Conservation (phyloP, 352 stramenopile species). For the Phytopythium helicoides region DNA sequence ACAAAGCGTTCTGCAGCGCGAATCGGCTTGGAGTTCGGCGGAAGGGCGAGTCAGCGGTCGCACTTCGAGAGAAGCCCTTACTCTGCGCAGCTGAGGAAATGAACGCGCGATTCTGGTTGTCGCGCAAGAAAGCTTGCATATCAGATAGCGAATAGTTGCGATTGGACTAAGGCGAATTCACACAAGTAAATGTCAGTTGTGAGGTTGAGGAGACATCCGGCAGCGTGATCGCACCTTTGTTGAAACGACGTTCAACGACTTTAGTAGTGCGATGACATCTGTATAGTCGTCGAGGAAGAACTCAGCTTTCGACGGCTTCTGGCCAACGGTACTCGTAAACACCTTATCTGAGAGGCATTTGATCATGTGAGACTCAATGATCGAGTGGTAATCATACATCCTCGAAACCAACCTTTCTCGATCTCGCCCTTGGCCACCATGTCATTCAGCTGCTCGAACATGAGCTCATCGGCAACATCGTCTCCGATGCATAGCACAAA, state of each 20-base stretch:
- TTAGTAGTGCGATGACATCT: slow-evolving; percentile 93
- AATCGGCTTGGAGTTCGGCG: slow-evolving; percentile 54
- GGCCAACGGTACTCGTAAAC: slow-evolving; percentile 96
- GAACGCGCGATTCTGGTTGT: slow-evolving; percentile 36
- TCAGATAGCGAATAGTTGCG: slow-evolving; percentile 82
- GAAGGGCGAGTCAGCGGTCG: slow-evolving; percentile 46
- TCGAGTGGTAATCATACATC: background rate
- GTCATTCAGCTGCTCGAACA: slow-evolving; percentile 87
- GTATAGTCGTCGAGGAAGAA: slow-evolving; percentile 97
- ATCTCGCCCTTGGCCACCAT: slow-evolving; percentile 38
- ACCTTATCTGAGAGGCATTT: slow-evolving; percentile 72
- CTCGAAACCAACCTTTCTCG: slow-evolving; percentile 36
- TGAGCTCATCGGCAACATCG: slow-evolving; percentile 98
- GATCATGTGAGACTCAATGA: background rate
- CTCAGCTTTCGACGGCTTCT: slow-evolving; percentile 96
- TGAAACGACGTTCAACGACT: slow-evolving; percentile 66
- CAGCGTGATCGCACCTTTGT: slow-evolving; percentile 49
- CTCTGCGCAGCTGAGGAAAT: slow-evolving; percentile 45
- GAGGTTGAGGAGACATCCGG: background rate
- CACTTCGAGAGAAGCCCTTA: slow-evolving; percentile 34
- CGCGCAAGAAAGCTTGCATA: slow-evolving; percentile 76
- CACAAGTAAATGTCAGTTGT: background rate
- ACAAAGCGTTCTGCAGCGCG: slow-evolving; percentile 38
- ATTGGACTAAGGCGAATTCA: slow-evolving; percentile 47
- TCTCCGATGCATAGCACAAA: slow-evolving; percentile 98